Evolutionary conservation across 768 basidiomycete species (phyloP), one percentile per base, ranked within the genome.

Genomic region (Jaapia argillacea): DNA sequence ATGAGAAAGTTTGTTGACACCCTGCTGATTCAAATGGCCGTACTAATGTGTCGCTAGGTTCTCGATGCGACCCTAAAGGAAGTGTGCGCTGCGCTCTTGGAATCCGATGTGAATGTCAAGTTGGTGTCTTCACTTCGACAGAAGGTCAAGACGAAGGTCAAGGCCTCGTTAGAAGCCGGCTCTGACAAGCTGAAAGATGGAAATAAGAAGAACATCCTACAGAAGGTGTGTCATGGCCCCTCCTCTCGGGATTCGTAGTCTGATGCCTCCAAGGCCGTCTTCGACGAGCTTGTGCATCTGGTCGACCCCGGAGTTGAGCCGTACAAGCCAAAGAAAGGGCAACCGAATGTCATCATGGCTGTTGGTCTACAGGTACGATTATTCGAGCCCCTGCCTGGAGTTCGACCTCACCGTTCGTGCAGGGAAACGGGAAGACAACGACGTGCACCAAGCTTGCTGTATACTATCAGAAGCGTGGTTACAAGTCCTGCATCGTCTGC

Each of bases 361-460:
- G 92, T 97, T 48, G 92, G 92, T 61, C 75, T 97, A 33, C 92
- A 96, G 74, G 90, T 87, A 52, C 47, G 72, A 57, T 13, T 37
- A 27, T n/a, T n/a, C n/a, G 16, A 35, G 27, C 27, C 42, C 44
- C 33, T 39, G n/a, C n/a, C n/a, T n/a, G n/a, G n/a, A n/a, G n/a
- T 27, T 22, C 40, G 13, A 25, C 37, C 43, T 13, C 36, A 43
- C 45, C 23, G 24, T 53, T n/a, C 39, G 28, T 36, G 24, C 53
- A 94, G 89, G 92, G 92, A 40, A 96, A 94, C 42, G 96, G 96
- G 35, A 99, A 99, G 71, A 99, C 96, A 4, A 99, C 96, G 18
- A 97, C 94, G 31, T 99, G 96, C 64, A 99, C 96, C 6, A 99
- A 98, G 56, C 81, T 99, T 31, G 96, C 96, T 0, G 94, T 94